These are phyloP conservation scores for Phytophthora podocarpi DNA, from an alignment of 352 stramenopile genomes.

Conservation along the genomic window DNA sequence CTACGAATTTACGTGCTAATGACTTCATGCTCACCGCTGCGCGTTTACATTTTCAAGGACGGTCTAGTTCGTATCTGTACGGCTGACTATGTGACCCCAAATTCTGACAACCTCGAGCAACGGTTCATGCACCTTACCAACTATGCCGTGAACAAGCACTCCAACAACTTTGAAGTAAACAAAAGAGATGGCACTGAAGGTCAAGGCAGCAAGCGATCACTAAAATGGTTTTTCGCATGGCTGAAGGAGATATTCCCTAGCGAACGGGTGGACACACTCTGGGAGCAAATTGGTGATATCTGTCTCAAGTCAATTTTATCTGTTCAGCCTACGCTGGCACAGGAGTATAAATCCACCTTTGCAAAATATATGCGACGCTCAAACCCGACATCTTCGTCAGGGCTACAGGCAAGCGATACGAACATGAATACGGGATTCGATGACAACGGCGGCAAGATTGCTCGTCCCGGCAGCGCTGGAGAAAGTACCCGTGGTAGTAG, in stretches of 20 bases:
- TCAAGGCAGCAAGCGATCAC: constrained; percentile 84
- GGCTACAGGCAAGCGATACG: constrained; percentile 6
- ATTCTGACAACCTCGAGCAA: constrained; percentile 83
- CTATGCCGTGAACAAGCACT: constrained; percentile 93
- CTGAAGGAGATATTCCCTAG: constrained; percentile 69
- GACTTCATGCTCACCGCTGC: constrained; percentile 83
- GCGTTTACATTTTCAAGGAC: constrained; percentile 92
- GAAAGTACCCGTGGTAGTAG: constrained; percentile 9
- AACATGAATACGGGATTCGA: not conserved
- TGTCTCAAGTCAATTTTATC: constrained; percentile 94
- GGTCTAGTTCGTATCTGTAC: constrained; percentile 92
- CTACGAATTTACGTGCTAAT: constrained; percentile 93
- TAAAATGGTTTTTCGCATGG: constrained; percentile 94
- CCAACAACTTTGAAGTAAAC: constrained; percentile 87
- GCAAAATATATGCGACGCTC: constrained; percentile 77
- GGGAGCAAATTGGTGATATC: constrained; percentile 93
- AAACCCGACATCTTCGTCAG: constrained; percentile 42
- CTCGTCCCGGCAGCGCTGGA: constrained; percentile 26
- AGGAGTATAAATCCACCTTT: constrained; percentile 93
- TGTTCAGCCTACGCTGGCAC: constrained; percentile 91
- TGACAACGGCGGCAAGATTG: constrained; percentile 6
- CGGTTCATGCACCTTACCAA: constrained; percentile 94
- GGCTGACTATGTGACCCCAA: constrained; percentile 86
- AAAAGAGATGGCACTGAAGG: constrained; percentile 64
- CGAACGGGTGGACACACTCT: constrained; percentile 79